Evolutionary conservation across 2,329 filamentous ascomycete genomes (phyloP).

Genomic region (Colletotrichum cereale): DNA sequence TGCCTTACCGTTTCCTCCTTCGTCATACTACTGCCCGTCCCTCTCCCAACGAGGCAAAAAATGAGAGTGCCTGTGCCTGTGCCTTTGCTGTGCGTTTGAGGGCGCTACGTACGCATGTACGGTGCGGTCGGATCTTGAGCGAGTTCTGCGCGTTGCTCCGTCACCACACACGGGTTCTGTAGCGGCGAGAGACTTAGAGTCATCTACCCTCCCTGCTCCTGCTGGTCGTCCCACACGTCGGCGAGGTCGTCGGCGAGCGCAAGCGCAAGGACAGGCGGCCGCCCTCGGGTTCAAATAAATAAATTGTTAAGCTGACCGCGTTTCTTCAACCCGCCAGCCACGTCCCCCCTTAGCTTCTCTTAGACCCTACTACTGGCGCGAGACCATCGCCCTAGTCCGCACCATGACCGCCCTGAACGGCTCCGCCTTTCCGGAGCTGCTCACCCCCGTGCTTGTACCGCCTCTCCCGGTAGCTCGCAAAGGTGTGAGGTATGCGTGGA

Average conservation of each 20-base stretch:
- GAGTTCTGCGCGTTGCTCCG: neutral
- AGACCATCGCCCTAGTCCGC: neutral
- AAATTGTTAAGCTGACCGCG: constrained; percentile 29
- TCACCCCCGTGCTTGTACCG: neutral
- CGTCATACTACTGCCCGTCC: neutral
- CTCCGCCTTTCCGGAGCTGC: neutral
- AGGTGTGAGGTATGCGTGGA: neutral
- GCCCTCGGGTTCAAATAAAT: constrained; percentile 14
- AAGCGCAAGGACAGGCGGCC: neutral
- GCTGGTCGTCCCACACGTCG: neutral
- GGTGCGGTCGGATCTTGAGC: neutral
- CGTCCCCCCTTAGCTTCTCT: neutral
- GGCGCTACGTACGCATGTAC: neutral
- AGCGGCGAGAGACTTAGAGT: constrained; percentile 24
- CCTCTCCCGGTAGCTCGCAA: constrained; percentile 1
- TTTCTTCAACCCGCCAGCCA: neutral
- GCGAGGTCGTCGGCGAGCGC: neutral
- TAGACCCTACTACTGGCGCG: neutral
- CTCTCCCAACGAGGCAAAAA: neutral
- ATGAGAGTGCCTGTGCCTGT: neutral
- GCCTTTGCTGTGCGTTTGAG: neutral
- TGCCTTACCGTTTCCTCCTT: neutral
- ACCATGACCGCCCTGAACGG: neutral
- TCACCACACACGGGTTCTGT: constrained; percentile 36
- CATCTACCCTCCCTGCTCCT: neutral